phyloP scores from a whole-genome alignment of 805 yeast genomes.

The Lachancea meyersii region DNA sequence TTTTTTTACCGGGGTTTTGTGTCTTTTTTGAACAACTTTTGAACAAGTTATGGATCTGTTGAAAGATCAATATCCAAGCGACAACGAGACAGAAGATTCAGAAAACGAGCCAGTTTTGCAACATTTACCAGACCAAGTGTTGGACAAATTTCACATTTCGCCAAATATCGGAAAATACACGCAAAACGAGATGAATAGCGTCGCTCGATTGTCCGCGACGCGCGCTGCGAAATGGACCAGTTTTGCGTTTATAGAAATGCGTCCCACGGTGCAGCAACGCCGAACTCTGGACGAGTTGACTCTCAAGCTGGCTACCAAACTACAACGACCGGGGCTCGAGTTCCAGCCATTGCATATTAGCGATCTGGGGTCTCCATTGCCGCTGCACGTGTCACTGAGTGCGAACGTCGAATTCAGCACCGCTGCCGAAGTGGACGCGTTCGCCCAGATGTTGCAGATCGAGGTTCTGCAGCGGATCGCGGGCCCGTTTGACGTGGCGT shows the following conservation, averaged over 20 bases:
- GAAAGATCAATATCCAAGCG: slow-evolving; percentile 10
- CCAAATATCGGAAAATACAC: slow-evolving; percentile 17
- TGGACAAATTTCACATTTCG: slow-evolving; percentile 22
- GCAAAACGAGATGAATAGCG: background rate
- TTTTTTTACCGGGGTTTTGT: background rate
- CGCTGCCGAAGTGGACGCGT: slow-evolving; percentile 13
- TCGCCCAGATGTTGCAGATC: slow-evolving; percentile 9
- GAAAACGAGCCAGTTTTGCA: slow-evolving; percentile 10
- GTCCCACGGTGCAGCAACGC: slow-evolving; percentile 17
- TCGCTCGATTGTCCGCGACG: background rate
- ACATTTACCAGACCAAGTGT: slow-evolving; percentile 16
- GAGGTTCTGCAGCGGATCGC: slow-evolving; percentile 5
- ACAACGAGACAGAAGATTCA: slow-evolving; percentile 11
- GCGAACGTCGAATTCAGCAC: slow-evolving; percentile 11
- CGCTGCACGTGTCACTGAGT: slow-evolving; percentile 27
- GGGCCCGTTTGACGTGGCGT: slow-evolving; percentile 2
- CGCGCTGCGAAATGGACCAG: slow-evolving; percentile 4
- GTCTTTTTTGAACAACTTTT: background rate
- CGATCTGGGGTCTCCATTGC: slow-evolving; percentile 24
- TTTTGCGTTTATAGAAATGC: slow-evolving; percentile 26
- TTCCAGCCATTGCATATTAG: slow-evolving; percentile 24
- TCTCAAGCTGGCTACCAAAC: slow-evolving; percentile 7
- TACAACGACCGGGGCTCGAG: background rate
- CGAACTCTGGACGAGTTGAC: slow-evolving; percentile 12
- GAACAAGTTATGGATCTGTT: slow-evolving; percentile 2